Conservation (phyloP, 2,329 filamentous ascomycete genomes). For the Trichoderma sp. region DNA sequence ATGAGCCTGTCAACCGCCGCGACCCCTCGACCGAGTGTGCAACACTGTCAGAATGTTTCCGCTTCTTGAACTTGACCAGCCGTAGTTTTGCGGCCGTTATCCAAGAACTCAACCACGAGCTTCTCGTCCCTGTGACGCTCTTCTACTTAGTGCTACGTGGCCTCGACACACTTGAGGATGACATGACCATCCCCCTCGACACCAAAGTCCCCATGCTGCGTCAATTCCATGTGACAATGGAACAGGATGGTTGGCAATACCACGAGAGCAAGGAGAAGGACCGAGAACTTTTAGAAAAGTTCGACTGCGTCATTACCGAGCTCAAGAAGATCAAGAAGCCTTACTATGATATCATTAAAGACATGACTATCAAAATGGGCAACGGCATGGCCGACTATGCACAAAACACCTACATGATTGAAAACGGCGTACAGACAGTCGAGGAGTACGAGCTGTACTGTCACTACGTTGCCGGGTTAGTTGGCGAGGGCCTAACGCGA, state of each 20-base stretch:
- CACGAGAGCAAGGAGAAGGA: constrained; percentile 91
- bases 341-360: constrained; percentile 83
- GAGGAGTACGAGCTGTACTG: constrained; percentile 95
- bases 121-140: constrained; percentile 80
- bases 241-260: constrained; percentile 87
- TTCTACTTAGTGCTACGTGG: constrained; percentile 94
- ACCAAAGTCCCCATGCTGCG: constrained; percentile 85
- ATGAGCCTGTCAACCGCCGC: constrained; percentile 86
- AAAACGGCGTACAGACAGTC: constrained; percentile 75
- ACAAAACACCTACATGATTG: constrained; percentile 75
- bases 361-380: constrained; percentile 92
- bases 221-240: constrained; percentile 74
- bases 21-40: constrained; percentile 70
- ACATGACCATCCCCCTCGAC: constrained; percentile 82
- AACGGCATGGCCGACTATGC: constrained; percentile 98
- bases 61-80: constrained; percentile 81
- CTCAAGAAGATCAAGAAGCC: constrained; percentile 72
- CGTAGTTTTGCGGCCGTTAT: constrained; percentile 93
- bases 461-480: constrained; percentile 97
- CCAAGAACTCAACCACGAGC: constrained; percentile 89
- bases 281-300: constrained; percentile 84
- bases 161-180: constrained; percentile 97
- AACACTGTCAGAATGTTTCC: constrained; percentile 78
- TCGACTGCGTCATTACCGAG: constrained; percentile 81
- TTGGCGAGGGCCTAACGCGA: constrained; percentile 87